Evolutionary conservation across 345 rosid genomes (phyloP), one percentile per base, ranked within the genome.

Genomic region (Lepidium sativum): DNA sequence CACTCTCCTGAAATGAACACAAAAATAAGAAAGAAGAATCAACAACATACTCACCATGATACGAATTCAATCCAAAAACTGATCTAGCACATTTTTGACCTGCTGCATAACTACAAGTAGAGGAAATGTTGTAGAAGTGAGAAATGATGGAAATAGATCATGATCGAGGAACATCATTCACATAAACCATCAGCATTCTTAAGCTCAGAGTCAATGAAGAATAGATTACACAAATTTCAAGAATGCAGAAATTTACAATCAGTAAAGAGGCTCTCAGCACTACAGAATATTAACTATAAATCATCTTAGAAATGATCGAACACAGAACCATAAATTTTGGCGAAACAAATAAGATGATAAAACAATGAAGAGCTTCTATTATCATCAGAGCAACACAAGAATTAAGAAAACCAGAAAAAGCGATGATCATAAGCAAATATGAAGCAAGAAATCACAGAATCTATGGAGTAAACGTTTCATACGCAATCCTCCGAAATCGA

Each of bases 1-100:
- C 59, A 69, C 11, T 60, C 38, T 56, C 56, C 61, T 62, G 78
- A 85, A 87, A 80, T 79, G 52, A n/a, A 29, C 38, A 59, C 68
- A 40, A 51, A 39, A 9, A 2, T 4, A 20, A 37, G 35, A 59
- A 23, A 39, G 62, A 25, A 66, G 55, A 23, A 60, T 60, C 66
- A 68, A 49, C 2, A 17, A 57, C 31, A 37, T 17, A 43, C 47
- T 38, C 47, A 51, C 9, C 31, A 25, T 15, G 15, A 55, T 13
- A 53, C 39, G 3, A 20, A 18, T 33, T 21, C 41, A 76, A 2
- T 54, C 67, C 61, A 62, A 72, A 39, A 18, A 48, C 2, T n/a
- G 6, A 1, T 21, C 6, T 29, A 13, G 14, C 32, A 25, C 7
- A 53, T 29, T 17, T 31, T 52, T 65, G 10, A 17, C 21, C 21